phyloP scores from a whole-genome alignment of 805 yeast genomes.

The Schwanniomyces pseudopolymorphus region DNA sequence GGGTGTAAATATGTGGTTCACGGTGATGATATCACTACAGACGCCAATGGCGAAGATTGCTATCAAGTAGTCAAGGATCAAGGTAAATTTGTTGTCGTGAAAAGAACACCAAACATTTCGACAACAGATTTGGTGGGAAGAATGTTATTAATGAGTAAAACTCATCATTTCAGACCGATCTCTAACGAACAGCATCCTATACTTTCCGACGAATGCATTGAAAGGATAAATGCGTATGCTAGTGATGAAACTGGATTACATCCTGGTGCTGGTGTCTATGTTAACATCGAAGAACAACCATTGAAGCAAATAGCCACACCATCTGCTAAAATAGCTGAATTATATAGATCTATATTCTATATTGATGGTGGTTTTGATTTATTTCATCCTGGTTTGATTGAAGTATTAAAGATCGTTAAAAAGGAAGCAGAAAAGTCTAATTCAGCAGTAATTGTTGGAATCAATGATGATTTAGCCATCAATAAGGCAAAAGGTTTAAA shows the following conservation, averaged over 20 bases:
- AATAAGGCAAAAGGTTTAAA: slow-evolving; percentile 58
- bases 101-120: slow-evolving; percentile 89
- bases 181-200: slow-evolving; percentile 24
- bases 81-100: slow-evolving; percentile 88
- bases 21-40: slow-evolving; percentile 97
- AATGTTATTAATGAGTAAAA: slow-evolving; percentile 62
- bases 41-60: slow-evolving; percentile 93
- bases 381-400: slow-evolving; percentile 91
- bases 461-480: slow-evolving; percentile 58
- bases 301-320: slow-evolving; percentile 13
- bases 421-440: slow-evolving; percentile 30
- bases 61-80: slow-evolving; percentile 78
- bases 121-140: slow-evolving; percentile 94
- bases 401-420: slow-evolving; percentile 55
- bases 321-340: slow-evolving; percentile 1
- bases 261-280: slow-evolving; percentile 58
- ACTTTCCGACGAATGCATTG: slow-evolving; percentile 36
- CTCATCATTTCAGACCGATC: slow-evolving; percentile 52
- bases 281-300: slow-evolving; percentile 35
- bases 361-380: slow-evolving; percentile 88
- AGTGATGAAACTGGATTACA: slow-evolving; percentile 59
- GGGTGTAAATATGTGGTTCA: slow-evolving; percentile 92
- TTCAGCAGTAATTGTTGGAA: slow-evolving; percentile 63
- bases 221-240: slow-evolving; percentile 55
- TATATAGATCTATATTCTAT: slow-evolving; percentile 41